These are phyloP conservation scores for Colletotrichum lindemuthianum DNA, from an alignment of 2,329 filamentous ascomycete species.

Conservation along the genomic window DNA sequence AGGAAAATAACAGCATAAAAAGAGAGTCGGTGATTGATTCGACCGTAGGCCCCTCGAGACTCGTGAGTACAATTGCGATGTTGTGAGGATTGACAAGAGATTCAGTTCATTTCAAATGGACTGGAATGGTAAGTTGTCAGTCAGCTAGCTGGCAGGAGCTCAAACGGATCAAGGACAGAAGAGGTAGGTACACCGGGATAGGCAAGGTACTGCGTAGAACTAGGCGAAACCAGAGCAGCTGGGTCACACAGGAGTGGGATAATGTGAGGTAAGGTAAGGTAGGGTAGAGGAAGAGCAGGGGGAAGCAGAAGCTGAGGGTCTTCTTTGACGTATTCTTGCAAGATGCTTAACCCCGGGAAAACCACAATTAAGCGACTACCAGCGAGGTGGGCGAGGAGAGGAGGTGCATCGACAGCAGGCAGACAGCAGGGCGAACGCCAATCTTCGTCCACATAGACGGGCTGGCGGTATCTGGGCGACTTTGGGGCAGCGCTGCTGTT, in stretches of 20 bases:
- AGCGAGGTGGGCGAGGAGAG: no score
- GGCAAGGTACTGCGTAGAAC: conserved; percentile 6
- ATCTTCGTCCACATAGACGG: no score
- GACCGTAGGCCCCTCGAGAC: no score
- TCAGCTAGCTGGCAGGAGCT: conserved; percentile 31
- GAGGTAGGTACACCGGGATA: conserved; percentile 28
- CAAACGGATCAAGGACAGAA: conserved; percentile 34
- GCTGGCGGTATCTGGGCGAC: no score
- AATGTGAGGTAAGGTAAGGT: conserved; percentile 7
- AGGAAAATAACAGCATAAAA: neutral
- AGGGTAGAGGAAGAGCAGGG: neutral
- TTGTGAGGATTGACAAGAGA: conserved; percentile 15
- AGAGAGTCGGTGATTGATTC: neutral
- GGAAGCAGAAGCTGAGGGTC: no score
- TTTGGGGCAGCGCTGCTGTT: no score
- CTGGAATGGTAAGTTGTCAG: conserved; percentile 8
- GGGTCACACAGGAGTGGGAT: conserved; percentile 11
- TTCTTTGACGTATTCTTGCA: no score
- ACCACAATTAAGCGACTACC: no score
- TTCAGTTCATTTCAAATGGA: neutral
- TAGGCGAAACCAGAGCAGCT: no score
- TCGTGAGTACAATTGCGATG: neutral
- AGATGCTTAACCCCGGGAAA: no score
- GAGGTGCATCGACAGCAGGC: no score
- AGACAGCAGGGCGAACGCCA: no score